Base-by-base conservation (phyloP, 23 red algal species). In the Chondrus crispus region DNA sequence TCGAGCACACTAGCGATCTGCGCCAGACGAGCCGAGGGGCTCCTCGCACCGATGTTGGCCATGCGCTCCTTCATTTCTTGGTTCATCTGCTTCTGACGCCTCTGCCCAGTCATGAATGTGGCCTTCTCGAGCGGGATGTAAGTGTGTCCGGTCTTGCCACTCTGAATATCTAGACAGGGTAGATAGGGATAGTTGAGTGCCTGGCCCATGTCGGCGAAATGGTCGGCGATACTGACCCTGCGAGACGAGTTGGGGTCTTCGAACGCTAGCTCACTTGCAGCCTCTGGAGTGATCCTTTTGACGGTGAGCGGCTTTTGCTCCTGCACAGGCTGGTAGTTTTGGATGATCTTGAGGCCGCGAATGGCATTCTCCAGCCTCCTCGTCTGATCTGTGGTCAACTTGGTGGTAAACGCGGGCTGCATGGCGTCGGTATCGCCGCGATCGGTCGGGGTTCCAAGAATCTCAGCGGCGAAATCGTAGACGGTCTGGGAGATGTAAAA, bases 401-500 rank as follows among this genome's bases (percentile, higher is more conserved):
- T 47, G 29, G 33, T 20, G 71, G 71, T 11, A 47, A 76, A 10
- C 10, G 71, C 37, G 43, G 35, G 35, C 12, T 38, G 29, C 71
- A 24, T n/a, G 10, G 71, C 38, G 26, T 76, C 29, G 12, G 22
- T 38, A 76, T 38, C 51, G 51, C 51, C 51, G 51, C 51, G 14
- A n/a, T n/a, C n/a, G n/a, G n/a, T n/a, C 38, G 33, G 57, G 16
- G 36, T 53, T n/a, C 47, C 47, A 50, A 92, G 76, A 82, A 92
- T 72, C 43, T 92, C 89, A 33, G 76, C 60, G 24, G 77, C 89
- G 44, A 82, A 84, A 36, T 84, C 89, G 26, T 73, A 84, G 49
- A 92, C 77, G 35, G 77, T 92, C 28, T 92, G 89, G 20, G 64
- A 52, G 32, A 60, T 92, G 89, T 92, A 92, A 51, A 92, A 84